Conservation (phyloP, 371 early-diverging fungal genomes). For the Syncephalis fuscata region DNA sequence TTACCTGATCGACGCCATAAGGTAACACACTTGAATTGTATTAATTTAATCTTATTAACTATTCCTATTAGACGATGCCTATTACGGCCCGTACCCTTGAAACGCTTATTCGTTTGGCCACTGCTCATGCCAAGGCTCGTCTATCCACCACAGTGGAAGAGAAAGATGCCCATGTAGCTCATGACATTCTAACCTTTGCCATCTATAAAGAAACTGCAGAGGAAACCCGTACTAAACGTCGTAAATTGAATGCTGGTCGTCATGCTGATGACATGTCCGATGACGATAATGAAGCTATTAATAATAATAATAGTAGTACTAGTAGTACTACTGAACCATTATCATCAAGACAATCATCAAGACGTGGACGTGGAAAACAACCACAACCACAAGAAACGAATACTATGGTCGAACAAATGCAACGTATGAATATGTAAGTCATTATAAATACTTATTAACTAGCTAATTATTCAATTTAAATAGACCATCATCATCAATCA, state of each 20-base stretch:
- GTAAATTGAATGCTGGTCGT: conserved; percentile 5
- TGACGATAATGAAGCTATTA: conserved; percentile 16
- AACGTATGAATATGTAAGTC: no score
- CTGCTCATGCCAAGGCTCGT: conserved; percentile 97
- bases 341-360: no score
- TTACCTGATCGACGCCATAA: conserved; percentile 10
- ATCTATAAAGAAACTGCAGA: conserved; percentile 75
- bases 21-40: conserved; percentile 8
- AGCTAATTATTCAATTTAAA: background rate
- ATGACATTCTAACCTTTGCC: conserved; percentile 72
- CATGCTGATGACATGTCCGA: conserved; percentile 10
- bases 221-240: conserved; percentile 35
- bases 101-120: conserved; percentile 95
- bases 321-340: no score
- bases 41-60: background rate
- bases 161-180: conserved; percentile 76
- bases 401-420: no score
- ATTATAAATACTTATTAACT: no score
- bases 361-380: no score
- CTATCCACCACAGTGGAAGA: conserved; percentile 65
- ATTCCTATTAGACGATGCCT: conserved; percentile 37
- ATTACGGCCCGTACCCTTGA: conserved; percentile 98
- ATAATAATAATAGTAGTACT: background rate
- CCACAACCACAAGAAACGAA: no score
- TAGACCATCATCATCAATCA: background rate